Evolutionary conservation across 495 filamentous ascomycete species (phyloP), one percentile per base, ranked within the genome.

Genomic region (Xylaria telfairii): DNA sequence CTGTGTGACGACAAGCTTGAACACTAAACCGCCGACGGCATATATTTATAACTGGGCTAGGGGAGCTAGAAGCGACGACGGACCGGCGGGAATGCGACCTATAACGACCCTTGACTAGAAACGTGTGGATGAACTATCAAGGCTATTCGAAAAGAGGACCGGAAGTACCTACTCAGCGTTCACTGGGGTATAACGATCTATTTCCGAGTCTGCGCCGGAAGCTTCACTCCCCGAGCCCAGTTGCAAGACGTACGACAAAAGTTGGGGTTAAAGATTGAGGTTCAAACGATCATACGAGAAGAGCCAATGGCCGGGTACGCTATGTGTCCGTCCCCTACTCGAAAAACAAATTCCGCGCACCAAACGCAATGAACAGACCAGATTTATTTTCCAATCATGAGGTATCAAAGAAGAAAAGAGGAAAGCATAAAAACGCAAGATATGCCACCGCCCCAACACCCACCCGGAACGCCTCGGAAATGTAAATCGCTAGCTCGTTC

Each of bases 381-480:
- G 5, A 30, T 51, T 19, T 51, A 51, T 37, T 37, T 19, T 24
- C 42, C 30, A 15, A 51, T 9, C 21, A 37, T 51, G 62, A 32
- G 42, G 62, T 37, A 65, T 49, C 59, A 26, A 34, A 12, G n/a
- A 39, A 42, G 21, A 24, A 41, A 41, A 10, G 30, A 61, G 21
- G 10, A 28, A 21, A n/a, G 15, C 44, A 46, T 9, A 37, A 59
- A 10, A 21, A 1, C 24, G 1, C 10, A 37, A 37, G 28, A 30
- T 17, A 53, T 28, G 10, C 3, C 10, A 46, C 15, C 10, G 44
- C 4, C 44, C 4, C 15, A 17, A 6, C 19, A 57, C 8, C 8
- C 28, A 6, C 34, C 59, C 4, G 42, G 24, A 65, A 65, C 62
- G 17, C 62, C 62, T 34, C 26, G 44, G n/a, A 37, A 65, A 65